A percentile compares a stretch with the other conserved stretches of the same genome.
phyloP scores from a whole-genome alignment of 495 filamentous ascomycete genomes.

The Hypoxylon lienhwacheense region DNA sequence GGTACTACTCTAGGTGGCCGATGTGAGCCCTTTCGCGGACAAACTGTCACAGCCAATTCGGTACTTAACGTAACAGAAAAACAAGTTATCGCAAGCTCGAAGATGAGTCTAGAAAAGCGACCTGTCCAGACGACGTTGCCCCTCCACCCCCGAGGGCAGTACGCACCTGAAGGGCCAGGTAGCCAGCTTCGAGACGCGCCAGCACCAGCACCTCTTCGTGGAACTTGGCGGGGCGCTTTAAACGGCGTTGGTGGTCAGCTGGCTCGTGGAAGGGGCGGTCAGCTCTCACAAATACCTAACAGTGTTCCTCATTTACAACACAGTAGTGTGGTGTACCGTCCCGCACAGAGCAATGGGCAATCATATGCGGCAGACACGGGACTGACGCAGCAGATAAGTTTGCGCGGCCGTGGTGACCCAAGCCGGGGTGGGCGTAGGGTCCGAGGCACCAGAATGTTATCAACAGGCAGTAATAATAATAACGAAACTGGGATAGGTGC shows the following conservation, averaged over 20 bases:
- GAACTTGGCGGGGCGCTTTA: constrained; percentile 72
- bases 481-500: constrained; percentile 30
- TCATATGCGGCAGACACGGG: constrained; percentile 28
- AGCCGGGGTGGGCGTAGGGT: constrained; percentile 33
- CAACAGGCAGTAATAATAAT: constrained; percentile 28
- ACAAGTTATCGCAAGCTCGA: constrained; percentile 76
- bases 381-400: constrained; percentile 12
- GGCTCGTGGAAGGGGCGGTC: constrained; percentile 44
- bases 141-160: constrained; percentile 59
- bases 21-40: constrained; percentile 94
- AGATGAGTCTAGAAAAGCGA: constrained; percentile 64
- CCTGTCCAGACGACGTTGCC: constrained; percentile 62
- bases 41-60: constrained; percentile 79
- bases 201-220: constrained; percentile 67
- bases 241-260: constrained; percentile 36
- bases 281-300: constrained; percentile 42
- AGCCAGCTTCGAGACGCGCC: constrained; percentile 67
- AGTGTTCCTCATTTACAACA: constrained; percentile 50
- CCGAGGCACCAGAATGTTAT: constrained; percentile 38
- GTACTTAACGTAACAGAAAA: constrained; percentile 84
- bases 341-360: constrained; percentile 33
- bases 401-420: constrained; percentile 39
- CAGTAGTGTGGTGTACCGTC: constrained; percentile 45
- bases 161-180: constrained; percentile 55
- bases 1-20: constrained; percentile 86